Percentiles rank a stretch among this genome's conserved stretches.
Conservation (phyloP, 1,284 basidiomycete species). For the Cryptococcus amylolentus region DNA sequence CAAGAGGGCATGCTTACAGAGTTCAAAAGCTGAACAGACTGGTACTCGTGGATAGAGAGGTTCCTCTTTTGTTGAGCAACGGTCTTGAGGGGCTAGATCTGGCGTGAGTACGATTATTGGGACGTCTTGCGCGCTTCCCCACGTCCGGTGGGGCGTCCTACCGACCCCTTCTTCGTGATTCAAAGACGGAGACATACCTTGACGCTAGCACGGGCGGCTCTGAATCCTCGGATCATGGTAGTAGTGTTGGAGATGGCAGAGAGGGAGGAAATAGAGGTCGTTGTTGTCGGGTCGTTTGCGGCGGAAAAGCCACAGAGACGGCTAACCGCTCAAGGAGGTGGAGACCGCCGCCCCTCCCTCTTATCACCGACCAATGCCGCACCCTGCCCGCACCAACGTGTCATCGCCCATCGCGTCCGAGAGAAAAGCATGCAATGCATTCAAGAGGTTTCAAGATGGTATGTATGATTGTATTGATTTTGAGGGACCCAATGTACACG, state of each 20-base stretch:
- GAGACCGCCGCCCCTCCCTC: too few relatives aligned
- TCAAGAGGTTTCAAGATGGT: too few relatives aligned
- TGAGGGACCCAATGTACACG: not conserved
- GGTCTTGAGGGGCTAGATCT: conserved; percentile 15
- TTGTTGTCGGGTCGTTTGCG: not conserved
- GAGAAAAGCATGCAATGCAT: too few relatives aligned
- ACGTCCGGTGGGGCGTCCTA: not conserved
- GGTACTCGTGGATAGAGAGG: conserved; percentile 98
- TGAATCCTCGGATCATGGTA: conserved; percentile 16
- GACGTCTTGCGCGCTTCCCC: not conserved
- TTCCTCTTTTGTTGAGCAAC: conserved; percentile 57
- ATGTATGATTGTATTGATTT: not conserved
- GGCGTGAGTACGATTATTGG: not conserved
- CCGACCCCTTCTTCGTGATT: not conserved
- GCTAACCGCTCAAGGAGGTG: not conserved
- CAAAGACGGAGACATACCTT: conserved; percentile 5
- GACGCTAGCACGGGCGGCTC: conserved; percentile 13
- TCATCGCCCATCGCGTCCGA: too few relatives aligned
- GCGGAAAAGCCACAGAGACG: not conserved
- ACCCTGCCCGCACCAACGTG: too few relatives aligned
- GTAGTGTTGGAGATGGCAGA: not conserved
- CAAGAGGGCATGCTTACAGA: conserved; percentile 57
- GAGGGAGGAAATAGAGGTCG: not conserved
- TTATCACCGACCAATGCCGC: too few relatives aligned
- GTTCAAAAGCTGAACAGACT: conserved; percentile 92